Conservation (phyloP, 495 filamentous ascomycete genomes). For the Parathielavia appendiculata region DNA sequence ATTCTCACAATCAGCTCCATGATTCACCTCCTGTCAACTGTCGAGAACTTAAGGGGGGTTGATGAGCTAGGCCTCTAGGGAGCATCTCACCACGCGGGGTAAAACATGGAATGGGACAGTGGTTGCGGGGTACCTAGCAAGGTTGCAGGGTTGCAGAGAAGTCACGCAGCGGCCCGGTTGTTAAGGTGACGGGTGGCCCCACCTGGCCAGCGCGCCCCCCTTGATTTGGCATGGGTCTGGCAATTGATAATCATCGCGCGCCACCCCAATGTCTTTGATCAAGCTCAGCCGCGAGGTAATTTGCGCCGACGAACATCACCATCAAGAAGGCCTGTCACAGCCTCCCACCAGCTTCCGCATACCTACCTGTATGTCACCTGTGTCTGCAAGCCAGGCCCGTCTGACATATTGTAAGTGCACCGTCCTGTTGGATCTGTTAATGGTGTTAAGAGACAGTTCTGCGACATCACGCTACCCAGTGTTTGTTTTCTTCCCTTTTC, state of each 20-base stretch:
- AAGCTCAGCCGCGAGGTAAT: slow-evolving; percentile 5
- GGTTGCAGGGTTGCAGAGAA: too few species aligned
- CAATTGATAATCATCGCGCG: slow-evolving; percentile 8
- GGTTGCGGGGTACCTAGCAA: too few species aligned
- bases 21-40: too few species aligned
- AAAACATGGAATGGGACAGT: too few species aligned
- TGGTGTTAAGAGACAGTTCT: neutral
- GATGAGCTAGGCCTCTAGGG: too few species aligned
- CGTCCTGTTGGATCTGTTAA: neutral
- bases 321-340: neutral
- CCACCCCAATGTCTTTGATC: neutral
- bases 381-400: neutral
- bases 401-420: neutral
- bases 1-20: too few species aligned
- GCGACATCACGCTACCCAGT: neutral
- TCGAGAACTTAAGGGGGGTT: too few species aligned
- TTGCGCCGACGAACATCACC: slow-evolving; percentile 15
- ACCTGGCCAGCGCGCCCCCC: neutral
- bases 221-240: too few species aligned
- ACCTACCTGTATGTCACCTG: neutral
- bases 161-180: too few species aligned
- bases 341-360: neutral
- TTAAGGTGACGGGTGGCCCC: too few species aligned
- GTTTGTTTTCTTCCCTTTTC: slow-evolving; percentile 27
- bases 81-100: neutral